Conservation (phyloP, 495 filamentous ascomycete species). For the Talaromyces nanjingensis region DNA sequence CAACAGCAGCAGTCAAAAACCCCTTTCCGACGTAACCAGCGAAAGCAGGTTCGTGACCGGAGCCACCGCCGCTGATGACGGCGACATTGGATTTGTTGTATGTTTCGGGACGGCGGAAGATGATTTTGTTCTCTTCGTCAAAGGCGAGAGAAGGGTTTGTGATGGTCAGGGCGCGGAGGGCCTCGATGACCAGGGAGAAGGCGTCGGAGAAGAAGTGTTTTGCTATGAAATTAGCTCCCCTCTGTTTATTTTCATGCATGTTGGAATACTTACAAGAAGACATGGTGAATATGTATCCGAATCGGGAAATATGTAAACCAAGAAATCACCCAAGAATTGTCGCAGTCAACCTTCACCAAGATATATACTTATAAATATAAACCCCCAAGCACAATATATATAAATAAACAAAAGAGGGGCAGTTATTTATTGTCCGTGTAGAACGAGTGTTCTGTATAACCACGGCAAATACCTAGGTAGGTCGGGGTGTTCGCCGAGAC, state of each 20-base stretch:
- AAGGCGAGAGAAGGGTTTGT: slow-evolving; percentile 82
- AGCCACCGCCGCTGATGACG: slow-evolving; percentile 83
- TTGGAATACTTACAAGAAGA: not conserved
- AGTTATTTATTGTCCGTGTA: no score
- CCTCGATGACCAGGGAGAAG: slow-evolving; percentile 66
- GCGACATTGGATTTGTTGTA: slow-evolving; percentile 55
- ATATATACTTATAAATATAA: not conserved
- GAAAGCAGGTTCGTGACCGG: slow-evolving; percentile 90
- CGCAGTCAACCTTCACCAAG: not conserved
- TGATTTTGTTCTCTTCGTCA: slow-evolving; percentile 75
- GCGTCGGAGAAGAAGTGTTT: slow-evolving; percentile 95
- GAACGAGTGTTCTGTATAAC: not conserved
- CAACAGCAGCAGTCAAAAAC: slow-evolving; percentile 77
- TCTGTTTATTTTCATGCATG: not conserved
- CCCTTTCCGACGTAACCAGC: slow-evolving; percentile 64
- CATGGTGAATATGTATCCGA: not conserved
- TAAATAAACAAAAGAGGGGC: not conserved
- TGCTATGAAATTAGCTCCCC: slow-evolving; percentile 22
- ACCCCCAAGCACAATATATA: not conserved
- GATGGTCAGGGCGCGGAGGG: slow-evolving; percentile 68
- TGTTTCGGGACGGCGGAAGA: slow-evolving; percentile 65
- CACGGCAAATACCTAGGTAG: not conserved
- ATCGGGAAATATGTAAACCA: not conserved
- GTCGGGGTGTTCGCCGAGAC: not conserved
- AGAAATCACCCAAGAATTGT: not conserved